Evolutionary conservation across 176 grass and related monocot species (phyloP).

Genomic region (Triticum timopheevii): DNA sequence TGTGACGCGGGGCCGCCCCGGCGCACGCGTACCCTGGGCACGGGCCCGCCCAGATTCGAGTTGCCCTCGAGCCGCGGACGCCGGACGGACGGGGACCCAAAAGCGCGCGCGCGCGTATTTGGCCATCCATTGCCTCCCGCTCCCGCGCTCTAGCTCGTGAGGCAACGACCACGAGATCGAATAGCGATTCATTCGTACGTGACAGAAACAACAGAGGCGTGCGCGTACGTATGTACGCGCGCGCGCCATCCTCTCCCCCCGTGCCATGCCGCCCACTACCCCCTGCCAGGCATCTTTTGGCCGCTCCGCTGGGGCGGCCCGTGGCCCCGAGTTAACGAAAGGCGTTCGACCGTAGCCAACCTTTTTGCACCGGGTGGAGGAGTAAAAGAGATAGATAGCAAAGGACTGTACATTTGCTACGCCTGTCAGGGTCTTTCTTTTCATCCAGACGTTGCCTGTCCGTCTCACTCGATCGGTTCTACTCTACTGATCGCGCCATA

Average conservation of each 20-base stretch:
- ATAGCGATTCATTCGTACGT: not conserved
- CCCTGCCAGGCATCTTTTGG: not conserved
- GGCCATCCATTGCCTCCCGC: no score
- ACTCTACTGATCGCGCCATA: not conserved
- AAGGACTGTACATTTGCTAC: not conserved
- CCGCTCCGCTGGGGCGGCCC: not conserved
- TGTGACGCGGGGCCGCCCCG: not conserved
- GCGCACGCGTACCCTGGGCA: constrained; percentile 47
- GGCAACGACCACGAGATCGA: not conserved
- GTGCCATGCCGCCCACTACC: constrained; percentile 1
- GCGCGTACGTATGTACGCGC: not conserved
- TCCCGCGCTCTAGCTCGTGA: no score
- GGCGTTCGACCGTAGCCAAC: not conserved
- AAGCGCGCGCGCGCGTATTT: constrained; percentile 22
- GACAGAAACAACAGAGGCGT: not conserved
- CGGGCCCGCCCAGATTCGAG: constrained; percentile 37
- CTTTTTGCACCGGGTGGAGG: not conserved
- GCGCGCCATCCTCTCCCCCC: not conserved
- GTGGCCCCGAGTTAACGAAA: not conserved
- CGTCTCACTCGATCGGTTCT: not conserved
- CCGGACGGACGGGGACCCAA: constrained; percentile 11
- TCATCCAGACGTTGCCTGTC: not conserved
- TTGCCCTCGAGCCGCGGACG: constrained; percentile 4
- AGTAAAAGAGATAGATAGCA: not conserved
- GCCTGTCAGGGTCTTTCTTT: not conserved